Conservation (phyloP, 768 basidiomycete genomes). For the Lactarius pseudohatsudake region DNA sequence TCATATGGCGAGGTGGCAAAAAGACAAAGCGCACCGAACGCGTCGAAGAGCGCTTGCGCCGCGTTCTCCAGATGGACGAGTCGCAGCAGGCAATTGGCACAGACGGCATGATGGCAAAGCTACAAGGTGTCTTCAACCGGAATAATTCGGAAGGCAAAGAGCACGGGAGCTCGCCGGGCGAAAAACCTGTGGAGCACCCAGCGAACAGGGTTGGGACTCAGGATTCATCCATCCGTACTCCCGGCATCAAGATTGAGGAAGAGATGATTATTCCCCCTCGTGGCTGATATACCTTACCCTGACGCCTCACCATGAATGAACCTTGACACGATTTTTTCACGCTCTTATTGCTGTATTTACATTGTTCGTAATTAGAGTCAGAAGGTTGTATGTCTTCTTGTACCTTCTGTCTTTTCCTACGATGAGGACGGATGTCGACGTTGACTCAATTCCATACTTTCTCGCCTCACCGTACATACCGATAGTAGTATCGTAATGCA, state of each 20-base stretch:
- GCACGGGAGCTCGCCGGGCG: neutral
- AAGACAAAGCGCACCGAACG: conserved; percentile 66
- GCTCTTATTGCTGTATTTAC: conserved; percentile 6
- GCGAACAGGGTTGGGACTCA: conserved; percentile 2
- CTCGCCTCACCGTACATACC: neutral
- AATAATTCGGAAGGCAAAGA: conserved; percentile 5
- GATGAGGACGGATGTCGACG: neutral
- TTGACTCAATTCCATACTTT: neutral
- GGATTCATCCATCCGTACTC: conserved; percentile 7
- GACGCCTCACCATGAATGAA: neutral
- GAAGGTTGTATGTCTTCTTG: neutral
- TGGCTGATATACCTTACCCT: conserved; percentile 8
- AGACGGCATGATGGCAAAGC: conserved; percentile 11
- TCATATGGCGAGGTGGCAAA: conserved; percentile 73
- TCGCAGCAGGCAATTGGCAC: neutral
- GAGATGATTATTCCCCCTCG: conserved; percentile 36
- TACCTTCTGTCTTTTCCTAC: neutral
- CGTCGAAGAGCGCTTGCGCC: conserved; percentile 60
- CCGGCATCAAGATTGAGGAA: conserved; percentile 35
- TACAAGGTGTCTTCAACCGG: conserved; percentile 15
- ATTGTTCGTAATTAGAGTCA: conserved; percentile 1
- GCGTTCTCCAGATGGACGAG: conserved; percentile 41
- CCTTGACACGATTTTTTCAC: conserved; percentile 6
- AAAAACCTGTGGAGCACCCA: conserved; percentile 4
- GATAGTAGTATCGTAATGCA: conserved; percentile 5